These are phyloP conservation scores for Pseudogymnoascus sp. DNA, from an alignment of 2,329 filamentous ascomycete species.

Conservation along the genomic window DNA sequence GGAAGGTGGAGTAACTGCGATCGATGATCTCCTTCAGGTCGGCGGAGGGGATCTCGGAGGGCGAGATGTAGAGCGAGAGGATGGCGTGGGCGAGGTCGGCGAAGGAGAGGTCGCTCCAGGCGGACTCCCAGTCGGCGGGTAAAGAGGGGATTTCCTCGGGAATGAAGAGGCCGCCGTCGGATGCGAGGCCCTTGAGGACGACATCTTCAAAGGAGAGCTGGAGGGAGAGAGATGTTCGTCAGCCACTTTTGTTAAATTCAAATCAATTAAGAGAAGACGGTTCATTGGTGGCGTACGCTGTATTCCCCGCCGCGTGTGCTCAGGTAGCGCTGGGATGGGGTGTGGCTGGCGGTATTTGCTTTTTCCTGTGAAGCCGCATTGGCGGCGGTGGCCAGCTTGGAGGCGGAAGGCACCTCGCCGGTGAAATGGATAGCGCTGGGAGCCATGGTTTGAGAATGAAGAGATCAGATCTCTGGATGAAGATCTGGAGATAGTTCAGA, in stretches of 20 bases:
- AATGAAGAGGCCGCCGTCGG: conserved; percentile 82
- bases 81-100: conserved; percentile 76
- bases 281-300: conserved; percentile 38
- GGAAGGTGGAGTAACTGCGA: conserved; percentile 84
- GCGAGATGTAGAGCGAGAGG: conserved; percentile 79
- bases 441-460: not conserved
- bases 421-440: not conserved
- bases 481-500: not conserved
- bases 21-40: conserved; percentile 79
- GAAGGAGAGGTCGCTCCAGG: conserved; percentile 73
- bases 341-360: conserved; percentile 22
- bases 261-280: conserved; percentile 10
- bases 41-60: conserved; percentile 67
- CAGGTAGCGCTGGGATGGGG: conserved; percentile 51
- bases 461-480: not conserved
- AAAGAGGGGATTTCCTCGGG: conserved; percentile 70
- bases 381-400: not conserved
- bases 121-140: conserved; percentile 53
- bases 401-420: not conserved
- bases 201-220: conserved; percentile 86
- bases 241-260: conserved; percentile 8
- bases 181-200: conserved; percentile 79
- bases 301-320: conserved; percentile 56
- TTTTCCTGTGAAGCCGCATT: conserved; percentile 1
- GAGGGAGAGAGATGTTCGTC: conserved; percentile 11